A percentile compares a stretch with the other conserved stretches of the same genome.
These are phyloP conservation scores for Plasmodium billcollinsi DNA, from an alignment of 169 alveolate species.

Conservation along the genomic window DNA sequence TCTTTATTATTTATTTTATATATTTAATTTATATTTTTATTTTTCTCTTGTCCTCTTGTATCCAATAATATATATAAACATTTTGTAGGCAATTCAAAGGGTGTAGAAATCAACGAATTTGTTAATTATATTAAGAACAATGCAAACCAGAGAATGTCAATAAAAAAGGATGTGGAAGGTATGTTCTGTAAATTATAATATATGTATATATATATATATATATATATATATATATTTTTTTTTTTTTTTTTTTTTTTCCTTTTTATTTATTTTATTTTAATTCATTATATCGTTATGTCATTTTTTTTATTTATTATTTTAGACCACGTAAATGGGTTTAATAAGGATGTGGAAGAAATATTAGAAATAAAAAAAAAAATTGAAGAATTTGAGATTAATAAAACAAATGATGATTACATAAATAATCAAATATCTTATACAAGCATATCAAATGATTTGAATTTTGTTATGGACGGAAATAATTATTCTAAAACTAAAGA, in stretches of 20 bases:
- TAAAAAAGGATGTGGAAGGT: constrained; percentile 69
- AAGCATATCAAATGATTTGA: constrained; percentile 39
- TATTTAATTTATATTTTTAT: constrained; percentile 27
- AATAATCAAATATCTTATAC: constrained; percentile 51
- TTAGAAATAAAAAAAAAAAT: constrained; percentile 47
- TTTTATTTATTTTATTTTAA: background rate
- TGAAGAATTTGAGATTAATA: constrained; percentile 39
- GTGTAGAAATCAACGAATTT: constrained; percentile 15
- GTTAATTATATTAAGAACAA: constrained; percentile 36
- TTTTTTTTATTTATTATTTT: background rate
- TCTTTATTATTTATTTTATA: background rate
- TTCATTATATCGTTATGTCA: background rate
- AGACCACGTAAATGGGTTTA: constrained; percentile 61
- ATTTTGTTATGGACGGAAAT: constrained; percentile 27
- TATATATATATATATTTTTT: background rate
- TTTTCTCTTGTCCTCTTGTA: background rate
- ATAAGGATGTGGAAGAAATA: constrained; percentile 36
- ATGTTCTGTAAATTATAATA: background rate
- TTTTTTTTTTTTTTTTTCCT: background rate
- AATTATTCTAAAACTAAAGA: constrained; percentile 59
- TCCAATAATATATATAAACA: constrained; percentile 7
- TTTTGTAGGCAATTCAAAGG: constrained; percentile 35
- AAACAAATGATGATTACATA: constrained; percentile 29
- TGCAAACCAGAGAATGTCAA: constrained; percentile 38
- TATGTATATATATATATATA: background rate